Base-by-base conservation (phyloP, 176 grass and related monocot species). In the Saccharum spontaneum region DNA sequence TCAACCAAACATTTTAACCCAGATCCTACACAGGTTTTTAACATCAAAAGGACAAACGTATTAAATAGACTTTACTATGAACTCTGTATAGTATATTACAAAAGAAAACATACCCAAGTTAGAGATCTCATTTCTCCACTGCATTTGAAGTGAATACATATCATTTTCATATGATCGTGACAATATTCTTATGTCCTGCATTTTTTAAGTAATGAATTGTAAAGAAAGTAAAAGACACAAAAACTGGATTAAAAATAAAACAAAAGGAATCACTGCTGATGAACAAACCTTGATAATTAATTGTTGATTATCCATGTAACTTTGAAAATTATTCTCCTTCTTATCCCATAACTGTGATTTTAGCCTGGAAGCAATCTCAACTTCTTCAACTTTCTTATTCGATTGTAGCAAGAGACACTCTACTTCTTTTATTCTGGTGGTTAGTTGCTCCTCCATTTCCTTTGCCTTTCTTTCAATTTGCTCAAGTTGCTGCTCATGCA, bases 101-200 rank as follows among this genome's bases (percentile, higher is more conserved):
- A 86, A 80, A 55, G 52, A 40, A 40, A 16, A 67, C 44, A 34
- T 87, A 96, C 97, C 97, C 14, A 99, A 86, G 55, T 90, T 87
- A 37, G 86, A 94, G 48, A 99, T 87, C 71, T 99, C 97, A 43
- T 92, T 88, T 84, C 71, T 92, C 86, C 88, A 96, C 73, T 88
- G 87, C 81, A 82, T 93, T 92, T 94, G 81, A 89, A 92, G 76
- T 40, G 76, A 60, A 22, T 79, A 38, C 28, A 99, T 77, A 36
- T 96, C 91, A 46, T 88, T 83, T 65, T 86, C 91, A 41, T 92
- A 85, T 38, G 87, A 87, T 24, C 73, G 22, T 28, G 91, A 96
- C 52, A 91, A 92, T 73, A 87, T 71, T 48, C 55, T 92, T 84
- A 99, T 78, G 40, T 84, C 91, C 97, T 99, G 62, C 62, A 67